A percentile compares a stretch with the other conserved stretches of the same genome.
These are phyloP conservation scores for Eucalyptus leucophloia DNA, from an alignment of 345 rosid species.

Conservation along the genomic window DNA sequence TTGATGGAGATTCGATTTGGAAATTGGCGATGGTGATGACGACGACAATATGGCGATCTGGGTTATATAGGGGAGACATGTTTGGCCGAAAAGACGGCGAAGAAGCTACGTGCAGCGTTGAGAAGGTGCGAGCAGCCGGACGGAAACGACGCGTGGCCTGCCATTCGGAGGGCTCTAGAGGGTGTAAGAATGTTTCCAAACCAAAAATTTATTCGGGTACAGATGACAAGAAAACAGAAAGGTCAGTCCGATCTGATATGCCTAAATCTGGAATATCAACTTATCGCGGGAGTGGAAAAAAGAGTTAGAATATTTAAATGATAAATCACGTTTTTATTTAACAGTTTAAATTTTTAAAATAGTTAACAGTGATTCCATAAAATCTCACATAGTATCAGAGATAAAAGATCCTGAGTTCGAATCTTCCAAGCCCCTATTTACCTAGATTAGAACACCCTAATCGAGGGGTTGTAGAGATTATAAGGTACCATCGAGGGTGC, in stretches of 20 bases:
- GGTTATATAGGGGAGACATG: background rate
- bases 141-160: background rate
- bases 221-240: background rate
- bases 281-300: accelerated
- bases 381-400: too few species aligned
- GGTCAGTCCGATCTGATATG: background rate
- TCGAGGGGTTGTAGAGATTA: background rate
- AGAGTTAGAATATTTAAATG: background rate
- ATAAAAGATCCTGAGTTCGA: accelerated
- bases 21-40: background rate
- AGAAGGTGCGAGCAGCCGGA: background rate
- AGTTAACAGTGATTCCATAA: accelerated
- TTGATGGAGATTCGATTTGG: background rate
- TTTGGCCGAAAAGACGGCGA: background rate
- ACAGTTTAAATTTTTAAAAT: accelerated
- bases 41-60: background rate
- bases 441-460: background rate
- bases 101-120: constrained; percentile 8
- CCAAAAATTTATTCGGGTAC: background rate
- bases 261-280: background rate
- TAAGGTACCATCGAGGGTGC: background rate
- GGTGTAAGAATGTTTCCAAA: background rate
- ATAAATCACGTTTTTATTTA: accelerated
- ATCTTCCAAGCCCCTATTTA: accelerated
- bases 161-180: background rate